phyloP scores from a whole-genome alignment of 176 grass and related monocot species.

The Aegilops bicornis region DNA sequence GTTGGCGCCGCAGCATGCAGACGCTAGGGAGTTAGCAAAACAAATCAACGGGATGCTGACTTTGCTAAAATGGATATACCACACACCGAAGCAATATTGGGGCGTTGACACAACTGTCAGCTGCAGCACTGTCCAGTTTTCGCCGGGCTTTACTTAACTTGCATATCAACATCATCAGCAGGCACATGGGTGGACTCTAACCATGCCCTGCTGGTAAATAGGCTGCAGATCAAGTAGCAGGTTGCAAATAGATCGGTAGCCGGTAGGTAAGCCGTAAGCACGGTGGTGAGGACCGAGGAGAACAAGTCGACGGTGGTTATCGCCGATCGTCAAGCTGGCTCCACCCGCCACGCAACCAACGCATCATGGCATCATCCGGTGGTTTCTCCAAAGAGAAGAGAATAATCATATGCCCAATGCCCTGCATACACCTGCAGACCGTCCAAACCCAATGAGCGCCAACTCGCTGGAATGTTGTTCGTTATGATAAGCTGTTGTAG shows the following conservation, averaged over 20 bases:
- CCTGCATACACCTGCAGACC: too few relatives aligned
- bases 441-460: too few relatives aligned
- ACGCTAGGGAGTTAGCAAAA: too few relatives aligned
- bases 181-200: neutral
- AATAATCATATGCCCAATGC: too few relatives aligned
- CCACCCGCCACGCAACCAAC: neutral
- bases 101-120: slow-evolving; percentile 7
- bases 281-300: neutral
- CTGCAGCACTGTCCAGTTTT: neutral
- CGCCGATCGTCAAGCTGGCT: neutral
- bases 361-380: too few relatives aligned
- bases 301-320: neutral
- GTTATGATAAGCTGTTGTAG: too few relatives aligned
- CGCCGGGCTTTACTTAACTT: neutral
- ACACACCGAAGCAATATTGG: neutral
- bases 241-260: neutral
- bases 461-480: too few relatives aligned
- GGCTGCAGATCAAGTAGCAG: neutral
- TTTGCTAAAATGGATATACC: too few relatives aligned
- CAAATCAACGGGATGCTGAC: too few relatives aligned
- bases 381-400: too few relatives aligned
- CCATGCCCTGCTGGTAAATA: neutral
- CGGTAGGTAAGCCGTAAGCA: neutral
- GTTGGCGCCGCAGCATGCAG: too few relatives aligned
- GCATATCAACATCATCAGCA: neutral